phyloP scores from a whole-genome alignment of 2,329 filamentous ascomycete genomes.

The Aspergillus aculeatus region DNA sequence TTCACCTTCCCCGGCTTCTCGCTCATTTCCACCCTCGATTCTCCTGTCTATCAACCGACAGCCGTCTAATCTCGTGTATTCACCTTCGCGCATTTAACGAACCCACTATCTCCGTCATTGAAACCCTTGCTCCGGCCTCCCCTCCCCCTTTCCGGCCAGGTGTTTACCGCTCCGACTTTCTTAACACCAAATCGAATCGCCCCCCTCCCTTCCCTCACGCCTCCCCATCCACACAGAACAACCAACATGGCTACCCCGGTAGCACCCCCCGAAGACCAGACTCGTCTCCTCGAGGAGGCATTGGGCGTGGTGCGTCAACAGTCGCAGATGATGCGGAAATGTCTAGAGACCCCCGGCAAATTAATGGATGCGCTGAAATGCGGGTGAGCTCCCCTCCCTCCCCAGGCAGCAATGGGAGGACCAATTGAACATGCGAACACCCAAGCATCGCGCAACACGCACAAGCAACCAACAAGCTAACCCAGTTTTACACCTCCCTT shows the following conservation, averaged over 20 bases:
- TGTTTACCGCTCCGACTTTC: conserved; percentile 27
- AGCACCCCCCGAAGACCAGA: conserved; percentile 73
- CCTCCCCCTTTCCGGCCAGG: conserved; percentile 20
- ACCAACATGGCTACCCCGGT: conserved; percentile 52
- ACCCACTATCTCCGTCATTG: conserved; percentile 14
- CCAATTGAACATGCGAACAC: conserved; percentile 9
- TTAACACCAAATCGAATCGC: conserved; percentile 11
- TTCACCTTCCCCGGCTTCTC: conserved; percentile 4
- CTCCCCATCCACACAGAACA: conserved; percentile 15
- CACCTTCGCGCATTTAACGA: conserved; percentile 4
- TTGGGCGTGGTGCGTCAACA: conserved; percentile 95
- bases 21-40: conserved; percentile 8
- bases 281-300: conserved; percentile 94
- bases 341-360: conserved; percentile 93
- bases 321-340: conserved; percentile 95
- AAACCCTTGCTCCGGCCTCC: conserved; percentile 7
- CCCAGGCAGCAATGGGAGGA: conserved; percentile 25
- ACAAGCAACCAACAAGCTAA: neutral
- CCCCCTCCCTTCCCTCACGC: conserved; percentile 11
- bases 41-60: conserved; percentile 30
- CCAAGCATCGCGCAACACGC: neutral
- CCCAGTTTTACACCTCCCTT: conserved; percentile 12
- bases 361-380: conserved; percentile 99
- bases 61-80: conserved; percentile 13
- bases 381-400: conserved; percentile 65